Conservation (phyloP, 2,329 filamentous ascomycete species). For the Trichoderma pleuroti region DNA sequence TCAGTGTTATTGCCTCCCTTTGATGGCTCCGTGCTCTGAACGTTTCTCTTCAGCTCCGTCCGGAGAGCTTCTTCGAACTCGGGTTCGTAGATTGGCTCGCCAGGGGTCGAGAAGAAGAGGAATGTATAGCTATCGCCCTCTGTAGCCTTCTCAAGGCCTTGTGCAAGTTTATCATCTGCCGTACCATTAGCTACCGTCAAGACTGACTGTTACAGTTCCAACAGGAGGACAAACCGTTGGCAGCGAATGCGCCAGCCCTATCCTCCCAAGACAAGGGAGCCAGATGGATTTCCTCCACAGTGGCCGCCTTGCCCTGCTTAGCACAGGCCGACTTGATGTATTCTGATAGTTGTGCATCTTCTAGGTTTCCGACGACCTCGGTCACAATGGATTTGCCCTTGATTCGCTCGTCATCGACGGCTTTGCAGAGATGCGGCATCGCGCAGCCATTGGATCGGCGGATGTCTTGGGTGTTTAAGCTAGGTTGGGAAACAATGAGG, state of each 20-base stretch:
- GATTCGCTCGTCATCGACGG: slow-evolving; percentile 35
- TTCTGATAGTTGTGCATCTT: slow-evolving; percentile 39
- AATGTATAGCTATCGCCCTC: slow-evolving; percentile 62
- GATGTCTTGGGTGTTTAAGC: slow-evolving; percentile 68
- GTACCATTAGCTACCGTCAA: neutral
- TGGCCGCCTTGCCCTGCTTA: slow-evolving; percentile 35
- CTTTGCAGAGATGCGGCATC: slow-evolving; percentile 50
- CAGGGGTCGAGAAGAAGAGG: slow-evolving; percentile 66
- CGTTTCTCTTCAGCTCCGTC: slow-evolving; percentile 68
- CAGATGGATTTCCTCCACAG: slow-evolving; percentile 41
- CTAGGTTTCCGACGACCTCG: slow-evolving; percentile 54
- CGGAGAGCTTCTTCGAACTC: slow-evolving; percentile 61
- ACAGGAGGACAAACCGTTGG: slow-evolving; percentile 39
- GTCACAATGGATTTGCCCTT: slow-evolving; percentile 47
- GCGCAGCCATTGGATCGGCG: slow-evolving; percentile 46
- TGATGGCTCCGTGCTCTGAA: slow-evolving; percentile 29
- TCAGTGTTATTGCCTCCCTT: slow-evolving; percentile 40
- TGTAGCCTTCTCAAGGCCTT: slow-evolving; percentile 41
- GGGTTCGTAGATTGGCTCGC: slow-evolving; percentile 58
- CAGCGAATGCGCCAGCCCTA: slow-evolving; percentile 43
- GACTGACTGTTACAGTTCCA: neutral
- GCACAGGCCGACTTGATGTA: slow-evolving; percentile 48
- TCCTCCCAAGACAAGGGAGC: slow-evolving; percentile 38
- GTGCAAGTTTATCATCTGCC: slow-evolving; percentile 49
- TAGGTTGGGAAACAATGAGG: slow-evolving; percentile 73